Conservation (phyloP, 2,329 filamentous ascomycete species). For the Pseudogymnoascus sp. region DNA sequence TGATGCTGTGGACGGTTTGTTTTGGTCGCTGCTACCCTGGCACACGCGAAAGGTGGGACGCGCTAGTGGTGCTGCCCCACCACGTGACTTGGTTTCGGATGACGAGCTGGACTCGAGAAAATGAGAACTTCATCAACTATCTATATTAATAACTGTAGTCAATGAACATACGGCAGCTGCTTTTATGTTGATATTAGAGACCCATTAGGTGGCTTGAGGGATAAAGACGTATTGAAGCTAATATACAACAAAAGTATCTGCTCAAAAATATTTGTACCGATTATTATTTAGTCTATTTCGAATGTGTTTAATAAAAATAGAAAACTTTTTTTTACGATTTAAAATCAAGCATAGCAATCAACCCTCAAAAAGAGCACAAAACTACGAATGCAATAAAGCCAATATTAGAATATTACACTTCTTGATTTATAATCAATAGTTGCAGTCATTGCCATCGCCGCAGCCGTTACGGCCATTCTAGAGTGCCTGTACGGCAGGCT, state of each 20-base stretch:
- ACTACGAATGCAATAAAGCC: too few relatives aligned
- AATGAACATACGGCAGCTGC: neutral
- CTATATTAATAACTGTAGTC: neutral
- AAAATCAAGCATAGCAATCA: neutral
- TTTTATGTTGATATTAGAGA: neutral
- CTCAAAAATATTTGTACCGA: neutral
- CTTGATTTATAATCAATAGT: too few relatives aligned
- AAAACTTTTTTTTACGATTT: neutral
- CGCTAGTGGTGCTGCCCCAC: neutral
- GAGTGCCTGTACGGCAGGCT: too few relatives aligned
- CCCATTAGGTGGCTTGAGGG: neutral
- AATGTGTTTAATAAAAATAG: neutral
- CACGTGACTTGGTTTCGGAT: neutral
- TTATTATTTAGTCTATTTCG: neutral
- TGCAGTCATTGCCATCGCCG: too few relatives aligned
- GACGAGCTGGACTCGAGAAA: neutral
- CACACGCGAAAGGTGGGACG: conserved; percentile 7
- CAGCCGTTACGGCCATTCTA: too few relatives aligned
- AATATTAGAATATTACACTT: too few relatives aligned
- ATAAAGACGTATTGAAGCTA: neutral
- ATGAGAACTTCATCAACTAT: neutral
- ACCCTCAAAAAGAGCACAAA: too few relatives aligned
- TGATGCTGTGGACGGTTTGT: neutral
- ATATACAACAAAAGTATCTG: neutral
- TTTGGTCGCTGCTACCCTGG: conserved; percentile 9